A percentile compares a stretch with the other conserved stretches of the same genome.
Conservation (phyloP, 768 basidiomycete species). For the Serendipita sp. region DNA sequence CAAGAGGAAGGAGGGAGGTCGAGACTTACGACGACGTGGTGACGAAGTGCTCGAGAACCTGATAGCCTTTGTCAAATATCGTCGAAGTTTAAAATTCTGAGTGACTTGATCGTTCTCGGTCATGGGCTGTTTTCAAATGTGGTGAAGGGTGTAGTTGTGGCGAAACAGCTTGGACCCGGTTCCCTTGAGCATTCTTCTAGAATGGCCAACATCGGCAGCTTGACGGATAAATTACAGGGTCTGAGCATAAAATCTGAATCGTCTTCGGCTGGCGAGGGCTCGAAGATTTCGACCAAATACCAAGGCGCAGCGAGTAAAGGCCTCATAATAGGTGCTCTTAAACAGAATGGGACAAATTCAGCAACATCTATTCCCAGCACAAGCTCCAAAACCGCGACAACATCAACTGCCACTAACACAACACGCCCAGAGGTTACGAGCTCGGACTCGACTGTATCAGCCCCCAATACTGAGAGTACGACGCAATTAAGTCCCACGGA, state of each 20-base stretch:
- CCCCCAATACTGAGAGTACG: neutral
- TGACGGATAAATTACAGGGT: neutral
- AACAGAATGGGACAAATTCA: neutral
- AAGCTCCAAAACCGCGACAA: neutral
- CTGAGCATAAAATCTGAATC: neutral
- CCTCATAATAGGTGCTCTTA: no score
- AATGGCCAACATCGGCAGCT: neutral
- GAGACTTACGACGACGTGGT: slow-evolving; percentile 47
- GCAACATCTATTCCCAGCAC: neutral
- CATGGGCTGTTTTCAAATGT: no score
- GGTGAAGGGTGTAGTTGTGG: no score
- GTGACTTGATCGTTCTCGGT: neutral
- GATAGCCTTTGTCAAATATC: slow-evolving; percentile 58
- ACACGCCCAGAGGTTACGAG: neutral
- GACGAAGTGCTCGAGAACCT: slow-evolving; percentile 67
- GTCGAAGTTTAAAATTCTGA: slow-evolving; percentile 32
- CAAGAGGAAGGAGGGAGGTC: slow-evolving; percentile 46
- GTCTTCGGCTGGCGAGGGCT: neutral
- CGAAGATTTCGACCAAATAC: neutral
- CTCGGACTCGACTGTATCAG: neutral
- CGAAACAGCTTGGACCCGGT: no score
- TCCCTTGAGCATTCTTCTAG: neutral
- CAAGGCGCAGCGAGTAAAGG: neutral
- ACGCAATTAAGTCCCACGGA: slow-evolving; percentile 22
- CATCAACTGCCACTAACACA: neutral